Base-by-base conservation (phyloP, 805 yeast species). In the Groenewaldozyma tartarivorans region DNA sequence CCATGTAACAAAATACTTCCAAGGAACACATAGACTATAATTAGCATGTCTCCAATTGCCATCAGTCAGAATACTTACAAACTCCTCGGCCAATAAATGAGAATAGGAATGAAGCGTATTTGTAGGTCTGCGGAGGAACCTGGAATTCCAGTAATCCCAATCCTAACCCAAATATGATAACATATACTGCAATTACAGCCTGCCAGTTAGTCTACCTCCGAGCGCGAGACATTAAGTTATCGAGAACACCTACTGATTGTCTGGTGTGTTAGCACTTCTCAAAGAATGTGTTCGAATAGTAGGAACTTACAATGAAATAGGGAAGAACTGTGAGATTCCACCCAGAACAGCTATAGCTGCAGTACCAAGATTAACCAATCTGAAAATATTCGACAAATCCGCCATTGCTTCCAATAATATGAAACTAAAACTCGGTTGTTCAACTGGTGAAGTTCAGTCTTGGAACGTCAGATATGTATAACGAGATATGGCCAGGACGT, bases 61-160 rank as follows among this genome's bases (percentile, higher is more conserved):
- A n/a, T n/a, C n/a, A n/a, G n/a, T n/a, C n/a, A n/a, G n/a, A 6
- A 15, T 51, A 70, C 77, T 39, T 65, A 72, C 77, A 74, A 16
- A 74, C 57, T 20, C 90, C 92, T 50, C 92, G 71, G 7, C 92
- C 90, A n/a, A 80, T 57, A 52, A 77, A 77, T 11, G 81, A 76
- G 57, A 68, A 71, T 53, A 73, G 67, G 53, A 72, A 81, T 16
- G 75, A 75, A 36, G 68, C 80, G 40, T 61, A 60, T 21, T 49
- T 65, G 60, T 41, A 58, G 4, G 75, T 69, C 50, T 69, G 69
- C 3, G 71, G 62, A 3, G 77, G 76, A n/a, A 69, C 66, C 24
- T 59, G 59, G 55, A 73, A 72, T 53, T 74, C 79, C 58, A 54
- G 44, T 13, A 46, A 45, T 13, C 49, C 56, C 20, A 55, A 44